Evolutionary conservation across 805 yeast genomes (phyloP).

Genomic region (Candida mattraensis): DNA sequence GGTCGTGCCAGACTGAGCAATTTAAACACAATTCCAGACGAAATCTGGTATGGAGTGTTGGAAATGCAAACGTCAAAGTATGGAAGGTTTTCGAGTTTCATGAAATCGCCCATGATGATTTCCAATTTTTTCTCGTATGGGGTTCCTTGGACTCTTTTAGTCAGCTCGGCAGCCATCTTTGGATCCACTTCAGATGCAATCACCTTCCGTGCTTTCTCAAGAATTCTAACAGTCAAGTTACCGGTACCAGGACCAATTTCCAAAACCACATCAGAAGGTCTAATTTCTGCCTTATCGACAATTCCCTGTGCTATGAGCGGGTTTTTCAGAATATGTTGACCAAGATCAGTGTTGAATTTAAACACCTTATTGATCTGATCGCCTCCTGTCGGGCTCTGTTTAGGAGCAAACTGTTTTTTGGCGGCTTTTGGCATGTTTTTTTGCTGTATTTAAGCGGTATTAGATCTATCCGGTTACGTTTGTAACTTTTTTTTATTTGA

Average conservation of each 20-base stretch:
- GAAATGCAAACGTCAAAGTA: conserved; percentile 95
- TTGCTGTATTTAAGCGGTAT: too few species aligned
- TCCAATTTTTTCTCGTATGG: conserved; percentile 90
- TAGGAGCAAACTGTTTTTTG: conserved; percentile 58
- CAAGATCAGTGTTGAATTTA: conserved; percentile 94
- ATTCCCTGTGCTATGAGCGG: conserved; percentile 98
- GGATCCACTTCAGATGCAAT: conserved; percentile 98
- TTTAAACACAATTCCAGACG: conserved; percentile 94
- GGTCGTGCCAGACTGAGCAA: conserved; percentile 88
- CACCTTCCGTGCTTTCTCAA: conserved; percentile 92
- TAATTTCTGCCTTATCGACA: conserved; percentile 92
- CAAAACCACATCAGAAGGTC: conserved; percentile 87
- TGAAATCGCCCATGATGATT: conserved; percentile 90
- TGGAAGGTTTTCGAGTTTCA: conserved; percentile 85
- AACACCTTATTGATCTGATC: conserved; percentile 79
- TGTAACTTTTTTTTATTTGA: conserved; percentile 50
- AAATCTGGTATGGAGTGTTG: conserved; percentile 96
- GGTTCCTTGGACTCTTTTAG: conserved; percentile 97
- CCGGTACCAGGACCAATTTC: conserved; percentile 99
- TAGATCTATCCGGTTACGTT: background rate
- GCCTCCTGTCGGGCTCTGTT: conserved; percentile 58
- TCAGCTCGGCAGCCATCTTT: conserved; percentile 98
- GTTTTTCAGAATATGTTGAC: conserved; percentile 95
- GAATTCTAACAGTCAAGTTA: conserved; percentile 87
- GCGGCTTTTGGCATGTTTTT: conserved; percentile 58